A percentile compares a stretch with the other conserved stretches of the same genome.
Conservation (phyloP, 2,329 filamentous ascomycete genomes). For the Teratosphaeria nubilosa region DNA sequence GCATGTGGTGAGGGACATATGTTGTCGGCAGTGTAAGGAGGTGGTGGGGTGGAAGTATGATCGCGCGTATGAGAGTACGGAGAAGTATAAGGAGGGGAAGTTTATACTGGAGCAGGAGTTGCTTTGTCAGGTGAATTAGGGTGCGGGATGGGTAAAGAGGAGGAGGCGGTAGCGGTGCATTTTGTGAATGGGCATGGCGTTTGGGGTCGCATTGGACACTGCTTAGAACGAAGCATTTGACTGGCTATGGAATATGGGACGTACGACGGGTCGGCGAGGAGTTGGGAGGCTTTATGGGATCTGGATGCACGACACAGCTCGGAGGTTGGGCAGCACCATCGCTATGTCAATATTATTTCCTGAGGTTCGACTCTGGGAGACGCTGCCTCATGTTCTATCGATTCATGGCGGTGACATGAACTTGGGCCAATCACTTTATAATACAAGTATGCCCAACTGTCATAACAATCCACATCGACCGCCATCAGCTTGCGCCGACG, state of each 20-base stretch:
- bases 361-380: neutral
- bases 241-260: neutral
- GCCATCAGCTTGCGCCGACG: neutral
- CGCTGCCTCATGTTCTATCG: neutral
- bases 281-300: neutral
- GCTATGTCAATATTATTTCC: neutral
- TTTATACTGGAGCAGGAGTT: slow-evolving; percentile 91
- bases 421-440: neutral
- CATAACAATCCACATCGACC: neutral
- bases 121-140: slow-evolving; percentile 62
- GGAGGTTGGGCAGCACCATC: neutral
- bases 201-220: neutral
- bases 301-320: neutral
- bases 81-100: slow-evolving; percentile 99
- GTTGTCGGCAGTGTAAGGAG: slow-evolving; percentile 81
- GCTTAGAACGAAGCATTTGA: neutral
- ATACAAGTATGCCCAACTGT: neutral
- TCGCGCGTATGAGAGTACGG: slow-evolving; percentile 79
- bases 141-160: neutral
- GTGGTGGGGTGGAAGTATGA: slow-evolving; percentile 98
- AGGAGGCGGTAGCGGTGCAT: neutral
- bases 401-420: neutral
- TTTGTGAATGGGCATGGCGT: neutral
- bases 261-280: neutral
- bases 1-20: slow-evolving; percentile 88